A percentile compares a stretch with the other conserved stretches of the same genome.
Evolutionary conservation across 2,329 filamentous ascomycete species (phyloP).

Genomic region (Reticulascus tulasneorum): DNA sequence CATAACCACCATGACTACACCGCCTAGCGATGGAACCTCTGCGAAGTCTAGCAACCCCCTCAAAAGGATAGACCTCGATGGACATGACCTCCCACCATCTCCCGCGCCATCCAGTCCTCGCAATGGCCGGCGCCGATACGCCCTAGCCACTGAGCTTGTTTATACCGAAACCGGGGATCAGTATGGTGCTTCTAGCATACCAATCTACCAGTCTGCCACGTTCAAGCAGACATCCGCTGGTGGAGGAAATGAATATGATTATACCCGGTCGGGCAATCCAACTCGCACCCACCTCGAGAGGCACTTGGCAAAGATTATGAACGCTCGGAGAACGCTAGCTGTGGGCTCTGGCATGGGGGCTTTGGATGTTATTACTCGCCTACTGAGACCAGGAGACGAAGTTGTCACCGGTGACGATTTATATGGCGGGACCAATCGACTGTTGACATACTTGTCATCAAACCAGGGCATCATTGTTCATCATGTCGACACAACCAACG

Average conservation of each 20-base stretch:
- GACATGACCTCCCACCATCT: constrained; percentile 82
- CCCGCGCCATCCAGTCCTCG: constrained; percentile 89
- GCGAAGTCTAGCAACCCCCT: constrained; percentile 28
- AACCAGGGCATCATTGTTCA: constrained; percentile 91
- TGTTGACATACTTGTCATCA: constrained; percentile 85
- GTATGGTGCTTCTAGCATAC: constrained; percentile 92
- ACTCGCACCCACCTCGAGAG: constrained; percentile 94
- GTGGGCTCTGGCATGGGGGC: constrained; percentile 98
- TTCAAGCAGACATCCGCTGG: constrained; percentile 87
- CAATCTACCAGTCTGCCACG: constrained; percentile 97
- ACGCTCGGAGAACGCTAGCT: constrained; percentile 81
- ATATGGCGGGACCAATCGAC: constrained; percentile 90
- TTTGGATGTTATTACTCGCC: constrained; percentile 88
- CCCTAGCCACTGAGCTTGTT: constrained; percentile 91
- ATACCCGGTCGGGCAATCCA: constrained; percentile 95
- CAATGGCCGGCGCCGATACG: constrained; percentile 78
- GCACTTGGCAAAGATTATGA: constrained; percentile 99
- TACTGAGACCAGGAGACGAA: constrained; percentile 89
- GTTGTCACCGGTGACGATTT: constrained; percentile 96
- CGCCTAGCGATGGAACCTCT: constrained; percentile 7
- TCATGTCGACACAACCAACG: constrained; percentile 88
- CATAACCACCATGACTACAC: constrained; percentile 13
- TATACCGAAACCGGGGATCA: constrained; percentile 96
- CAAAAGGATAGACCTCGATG: constrained; percentile 71
- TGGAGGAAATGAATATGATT: constrained; percentile 89